phyloP scores from a whole-genome alignment of 305 asterid species.

The Solanum hybrid region DNA sequence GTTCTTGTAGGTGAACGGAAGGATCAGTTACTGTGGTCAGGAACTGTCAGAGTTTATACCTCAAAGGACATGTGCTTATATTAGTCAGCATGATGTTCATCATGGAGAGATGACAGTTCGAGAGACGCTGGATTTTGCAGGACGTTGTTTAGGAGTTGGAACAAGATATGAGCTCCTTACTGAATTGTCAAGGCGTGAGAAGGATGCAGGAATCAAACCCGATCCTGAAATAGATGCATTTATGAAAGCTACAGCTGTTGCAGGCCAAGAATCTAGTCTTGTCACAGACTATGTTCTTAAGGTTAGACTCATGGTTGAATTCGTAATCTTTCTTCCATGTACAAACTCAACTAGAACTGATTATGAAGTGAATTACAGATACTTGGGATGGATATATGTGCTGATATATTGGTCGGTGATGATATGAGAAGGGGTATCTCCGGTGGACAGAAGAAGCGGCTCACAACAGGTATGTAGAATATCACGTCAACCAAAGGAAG shows the following conservation, averaged over 20 bases:
- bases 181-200: conserved; percentile 77
- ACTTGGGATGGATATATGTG: conserved; percentile 88
- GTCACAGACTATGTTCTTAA: conserved; percentile 81
- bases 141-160: conserved; percentile 94
- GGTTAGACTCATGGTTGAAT: conserved; percentile 30
- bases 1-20: conserved; percentile 48
- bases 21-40: conserved; percentile 81
- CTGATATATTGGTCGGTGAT: conserved; percentile 84
- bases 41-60: conserved; percentile 75
- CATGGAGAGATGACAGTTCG: conserved; percentile 95
- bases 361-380: conserved; percentile 31
- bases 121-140: conserved; percentile 77
- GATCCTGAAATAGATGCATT: conserved; percentile 88
- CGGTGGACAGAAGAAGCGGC: conserved; percentile 94
- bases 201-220: conserved; percentile 78
- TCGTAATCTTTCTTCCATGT: neutral
- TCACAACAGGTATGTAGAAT: conserved; percentile 68
- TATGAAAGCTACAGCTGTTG: conserved; percentile 88
- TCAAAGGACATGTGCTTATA: conserved; percentile 88
- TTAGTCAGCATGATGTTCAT: conserved; percentile 93
- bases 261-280: conserved; percentile 84
- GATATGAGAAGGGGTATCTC: conserved; percentile 94
- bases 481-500: neutral
- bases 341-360: neutral
- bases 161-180: conserved; percentile 83